Evolutionary conservation across 2,329 filamentous ascomycete species (phyloP).

Genomic region (Diplodia seriata): DNA sequence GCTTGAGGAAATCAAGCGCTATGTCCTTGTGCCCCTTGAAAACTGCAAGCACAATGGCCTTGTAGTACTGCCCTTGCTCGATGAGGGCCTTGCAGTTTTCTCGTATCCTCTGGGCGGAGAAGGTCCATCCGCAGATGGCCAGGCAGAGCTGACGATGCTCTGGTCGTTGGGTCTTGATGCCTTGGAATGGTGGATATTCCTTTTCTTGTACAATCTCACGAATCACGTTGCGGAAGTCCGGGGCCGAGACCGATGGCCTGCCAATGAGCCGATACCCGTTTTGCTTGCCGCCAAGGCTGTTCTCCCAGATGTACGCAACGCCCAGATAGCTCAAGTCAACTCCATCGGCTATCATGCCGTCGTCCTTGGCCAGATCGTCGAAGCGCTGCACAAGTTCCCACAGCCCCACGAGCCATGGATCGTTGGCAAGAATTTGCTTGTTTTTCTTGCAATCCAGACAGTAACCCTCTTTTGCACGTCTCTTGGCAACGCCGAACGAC

Average conservation of each 20-base stretch:
- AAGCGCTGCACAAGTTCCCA: slow-evolving; percentile 78
- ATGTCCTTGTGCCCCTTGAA: slow-evolving; percentile 74
- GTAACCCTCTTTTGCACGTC: slow-evolving; percentile 64
- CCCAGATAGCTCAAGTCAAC: slow-evolving; percentile 80
- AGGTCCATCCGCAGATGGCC: slow-evolving; percentile 75
- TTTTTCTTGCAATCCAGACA: slow-evolving; percentile 69
- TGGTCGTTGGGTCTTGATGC: slow-evolving; percentile 67
- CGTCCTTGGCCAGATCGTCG: slow-evolving; percentile 68
- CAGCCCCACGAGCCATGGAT: slow-evolving; percentile 77
- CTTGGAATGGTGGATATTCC: slow-evolving; percentile 68
- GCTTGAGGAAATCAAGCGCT: slow-evolving; percentile 73
- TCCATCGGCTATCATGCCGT: slow-evolving; percentile 72
- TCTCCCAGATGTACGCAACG: slow-evolving; percentile 74
- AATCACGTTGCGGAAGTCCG: slow-evolving; percentile 63
- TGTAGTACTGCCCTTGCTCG: slow-evolving; percentile 67
- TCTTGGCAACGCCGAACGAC: slow-evolving; percentile 52
- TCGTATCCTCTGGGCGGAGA: slow-evolving; percentile 60
- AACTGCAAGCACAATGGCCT: slow-evolving; percentile 76
- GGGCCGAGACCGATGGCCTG: slow-evolving; percentile 56
- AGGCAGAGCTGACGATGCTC: slow-evolving; percentile 78
- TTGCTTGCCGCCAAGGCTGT: slow-evolving; percentile 64
- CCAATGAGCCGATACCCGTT: slow-evolving; percentile 43
- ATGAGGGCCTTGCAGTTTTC: slow-evolving; percentile 59
- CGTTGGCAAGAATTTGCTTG: slow-evolving; percentile 70
- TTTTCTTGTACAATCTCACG: slow-evolving; percentile 68